These are phyloP conservation scores for Cerrena zonata DNA, from an alignment of 1,284 basidiomycete genomes.

Conservation along the genomic window DNA sequence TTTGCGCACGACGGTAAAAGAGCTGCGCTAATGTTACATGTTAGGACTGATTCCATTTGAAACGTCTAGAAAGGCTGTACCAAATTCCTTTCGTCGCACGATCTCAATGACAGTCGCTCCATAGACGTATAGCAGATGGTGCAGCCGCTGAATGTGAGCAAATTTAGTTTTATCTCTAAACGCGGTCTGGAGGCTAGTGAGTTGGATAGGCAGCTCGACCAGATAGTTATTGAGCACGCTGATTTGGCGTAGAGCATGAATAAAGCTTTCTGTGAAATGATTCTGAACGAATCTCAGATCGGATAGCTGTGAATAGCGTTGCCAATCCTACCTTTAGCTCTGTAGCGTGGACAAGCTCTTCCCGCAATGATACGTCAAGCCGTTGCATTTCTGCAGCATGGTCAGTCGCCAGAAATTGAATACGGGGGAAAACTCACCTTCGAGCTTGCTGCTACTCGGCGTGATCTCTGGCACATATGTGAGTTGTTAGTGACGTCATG, in stretches of 20 bases:
- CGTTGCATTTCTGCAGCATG: conserved; percentile 51
- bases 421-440: conserved; percentile 36
- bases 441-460: conserved; percentile 25
- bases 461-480: not conserved
- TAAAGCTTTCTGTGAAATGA: conserved; percentile 65
- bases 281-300: conserved; percentile 45
- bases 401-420: not conserved
- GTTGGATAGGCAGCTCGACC: conserved; percentile 57
- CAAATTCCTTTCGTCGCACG: conserved; percentile 83
- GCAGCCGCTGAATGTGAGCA: conserved; percentile 81
- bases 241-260: conserved; percentile 64
- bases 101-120: conserved; percentile 89
- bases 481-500: too few species aligned
- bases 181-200: conserved; percentile 62
- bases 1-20: conserved; percentile 73
- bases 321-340: conserved; percentile 48
- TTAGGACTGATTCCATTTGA: conserved; percentile 2
- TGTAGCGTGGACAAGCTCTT: conserved; percentile 52
- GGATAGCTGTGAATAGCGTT: conserved; percentile 2
- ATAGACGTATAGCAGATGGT: conserved; percentile 89
- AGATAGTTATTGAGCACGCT: conserved; percentile 73
- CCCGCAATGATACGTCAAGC: conserved; percentile 53
- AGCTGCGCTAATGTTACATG: conserved; percentile 55
- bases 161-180: conserved; percentile 79
- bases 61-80: conserved; percentile 34